These are phyloP conservation scores for Geranium rotundifolium DNA, from an alignment of 345 rosid genomes.

Conservation along the genomic window DNA sequence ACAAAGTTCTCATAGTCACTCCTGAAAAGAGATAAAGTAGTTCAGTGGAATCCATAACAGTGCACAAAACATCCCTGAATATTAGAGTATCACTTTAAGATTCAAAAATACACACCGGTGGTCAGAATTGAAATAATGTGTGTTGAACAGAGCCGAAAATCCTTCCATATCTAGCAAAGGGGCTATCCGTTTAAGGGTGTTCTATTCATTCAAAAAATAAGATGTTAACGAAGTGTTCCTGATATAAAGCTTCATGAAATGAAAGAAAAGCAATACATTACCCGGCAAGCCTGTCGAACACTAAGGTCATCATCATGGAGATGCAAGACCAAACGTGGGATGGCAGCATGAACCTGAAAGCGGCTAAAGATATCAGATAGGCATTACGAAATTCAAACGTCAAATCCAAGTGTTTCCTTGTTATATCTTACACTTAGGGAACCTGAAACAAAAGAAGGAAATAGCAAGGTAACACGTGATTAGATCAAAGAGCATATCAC, in stretches of 20 bases:
- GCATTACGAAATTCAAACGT: slow-evolving; percentile 1
- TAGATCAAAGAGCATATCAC: too few species aligned
- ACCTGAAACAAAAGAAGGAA: too few species aligned
- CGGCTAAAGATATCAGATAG: slow-evolving; percentile 9
- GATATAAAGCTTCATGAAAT: slow-evolving; percentile 10
- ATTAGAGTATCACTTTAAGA: neutral
- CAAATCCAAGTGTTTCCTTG: neutral
- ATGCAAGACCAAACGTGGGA: slow-evolving; percentile 78
- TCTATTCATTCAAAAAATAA: slow-evolving; percentile 32
- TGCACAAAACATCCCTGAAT: neutral
- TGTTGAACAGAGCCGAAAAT: slow-evolving; percentile 33
- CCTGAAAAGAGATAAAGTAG: slow-evolving; percentile 26
- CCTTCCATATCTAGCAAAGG: slow-evolving; percentile 61
- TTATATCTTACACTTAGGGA: too few species aligned
- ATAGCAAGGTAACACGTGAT: too few species aligned
- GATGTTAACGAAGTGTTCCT: slow-evolving; percentile 6
- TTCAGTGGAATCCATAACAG: slow-evolving; percentile 1
- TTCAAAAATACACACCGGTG: slow-evolving; percentile 37
- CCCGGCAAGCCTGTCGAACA: slow-evolving; percentile 86
- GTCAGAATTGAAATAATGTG: slow-evolving; percentile 56
- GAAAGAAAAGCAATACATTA: slow-evolving; percentile 20
- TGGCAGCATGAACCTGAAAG: slow-evolving; percentile 63
- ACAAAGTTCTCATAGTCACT: slow-evolving; percentile 66
- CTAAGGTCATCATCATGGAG: slow-evolving; percentile 63
- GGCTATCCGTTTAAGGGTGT: slow-evolving; percentile 52